Conservation (phyloP, 2,329 filamentous ascomycete genomes). For the Pseudogymnoascus destructans region DNA sequence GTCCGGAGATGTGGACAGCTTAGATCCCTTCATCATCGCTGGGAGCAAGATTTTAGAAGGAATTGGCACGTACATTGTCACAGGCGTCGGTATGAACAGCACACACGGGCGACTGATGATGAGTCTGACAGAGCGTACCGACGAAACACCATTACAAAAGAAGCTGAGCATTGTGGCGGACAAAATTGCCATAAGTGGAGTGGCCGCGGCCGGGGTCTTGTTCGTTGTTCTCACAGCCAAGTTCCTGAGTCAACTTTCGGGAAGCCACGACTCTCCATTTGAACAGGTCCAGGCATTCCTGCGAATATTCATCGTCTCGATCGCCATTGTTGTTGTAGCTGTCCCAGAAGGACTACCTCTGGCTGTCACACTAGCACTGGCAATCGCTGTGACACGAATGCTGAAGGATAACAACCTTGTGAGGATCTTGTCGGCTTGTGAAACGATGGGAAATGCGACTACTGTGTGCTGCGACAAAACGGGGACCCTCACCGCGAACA, state of each 20-base stretch:
- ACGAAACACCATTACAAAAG: constrained; percentile 65
- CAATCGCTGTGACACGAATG: constrained; percentile 55
- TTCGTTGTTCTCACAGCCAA: constrained; percentile 71
- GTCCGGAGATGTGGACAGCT: constrained; percentile 43
- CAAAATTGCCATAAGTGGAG: constrained; percentile 65
- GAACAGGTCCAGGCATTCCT: constrained; percentile 49
- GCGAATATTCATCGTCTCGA: constrained; percentile 48
- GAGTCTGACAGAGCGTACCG: constrained; percentile 61
- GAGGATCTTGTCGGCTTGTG: constrained; percentile 51
- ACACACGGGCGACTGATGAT: constrained; percentile 67
- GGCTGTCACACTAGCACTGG: constrained; percentile 54
- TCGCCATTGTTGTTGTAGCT: constrained; percentile 55
- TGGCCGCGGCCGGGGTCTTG: constrained; percentile 58
- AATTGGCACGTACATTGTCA: constrained; percentile 63
- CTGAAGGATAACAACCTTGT: constrained; percentile 58
- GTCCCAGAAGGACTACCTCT: constrained; percentile 54
- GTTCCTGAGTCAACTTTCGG: constrained; percentile 50
- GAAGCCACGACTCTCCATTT: constrained; percentile 34
- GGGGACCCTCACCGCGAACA: constrained; percentile 60
- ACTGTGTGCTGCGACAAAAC: constrained; percentile 74
- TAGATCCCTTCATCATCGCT: constrained; percentile 71
- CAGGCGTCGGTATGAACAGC: constrained; percentile 61
- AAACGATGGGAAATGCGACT: constrained; percentile 59
- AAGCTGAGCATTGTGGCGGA: constrained; percentile 71
- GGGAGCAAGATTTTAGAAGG: constrained; percentile 67